Percentiles rank a stretch among this genome's conserved stretches.
Evolutionary conservation across 257 asterid species (phyloP).

Genomic region (Scutellaria minor): DNA sequence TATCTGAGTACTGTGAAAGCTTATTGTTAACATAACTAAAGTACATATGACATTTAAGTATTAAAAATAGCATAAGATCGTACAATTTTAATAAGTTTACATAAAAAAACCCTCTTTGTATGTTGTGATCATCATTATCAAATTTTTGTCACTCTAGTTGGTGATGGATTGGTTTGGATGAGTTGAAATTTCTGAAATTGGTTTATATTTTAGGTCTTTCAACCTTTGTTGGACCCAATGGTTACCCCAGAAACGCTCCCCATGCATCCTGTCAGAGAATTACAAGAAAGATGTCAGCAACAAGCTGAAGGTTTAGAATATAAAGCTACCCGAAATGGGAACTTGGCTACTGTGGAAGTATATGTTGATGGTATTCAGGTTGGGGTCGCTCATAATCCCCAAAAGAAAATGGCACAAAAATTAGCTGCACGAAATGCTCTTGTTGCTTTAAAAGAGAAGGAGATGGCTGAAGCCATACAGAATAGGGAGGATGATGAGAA

Average conservation of each 20-base stretch:
- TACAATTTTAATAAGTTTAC: background rate
- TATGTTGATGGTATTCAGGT: conserved; percentile 88
- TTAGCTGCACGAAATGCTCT: conserved; percentile 98
- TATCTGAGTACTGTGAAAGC: background rate
- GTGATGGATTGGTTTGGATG: conserved; percentile 14
- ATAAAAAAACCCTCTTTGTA: background rate
- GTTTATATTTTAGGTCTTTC: conserved; percentile 67
- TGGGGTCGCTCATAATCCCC: conserved; percentile 87
- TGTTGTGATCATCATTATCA: background rate
- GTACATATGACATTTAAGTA: background rate
- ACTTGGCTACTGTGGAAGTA: conserved; percentile 90
- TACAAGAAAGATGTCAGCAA: conserved; percentile 98
- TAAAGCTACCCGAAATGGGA: conserved; percentile 82
- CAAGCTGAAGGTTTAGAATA: conserved; percentile 97
- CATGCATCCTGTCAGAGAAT: conserved; percentile 96
- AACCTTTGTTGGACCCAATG: conserved; percentile 90
- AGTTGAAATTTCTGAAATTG: conserved; percentile 19
- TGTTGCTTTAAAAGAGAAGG: conserved; percentile 80
- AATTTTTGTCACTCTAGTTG: background rate
- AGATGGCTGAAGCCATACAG: conserved; percentile 62
- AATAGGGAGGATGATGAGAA: conserved; percentile 56
- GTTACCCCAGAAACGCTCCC: conserved; percentile 99
- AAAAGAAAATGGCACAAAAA: conserved; percentile 98
- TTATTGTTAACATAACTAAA: background rate
- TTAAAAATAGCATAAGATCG: background rate